Evolutionary conservation across 768 basidiomycete species (phyloP).

Genomic region (Naganishia vishniacii): DNA sequence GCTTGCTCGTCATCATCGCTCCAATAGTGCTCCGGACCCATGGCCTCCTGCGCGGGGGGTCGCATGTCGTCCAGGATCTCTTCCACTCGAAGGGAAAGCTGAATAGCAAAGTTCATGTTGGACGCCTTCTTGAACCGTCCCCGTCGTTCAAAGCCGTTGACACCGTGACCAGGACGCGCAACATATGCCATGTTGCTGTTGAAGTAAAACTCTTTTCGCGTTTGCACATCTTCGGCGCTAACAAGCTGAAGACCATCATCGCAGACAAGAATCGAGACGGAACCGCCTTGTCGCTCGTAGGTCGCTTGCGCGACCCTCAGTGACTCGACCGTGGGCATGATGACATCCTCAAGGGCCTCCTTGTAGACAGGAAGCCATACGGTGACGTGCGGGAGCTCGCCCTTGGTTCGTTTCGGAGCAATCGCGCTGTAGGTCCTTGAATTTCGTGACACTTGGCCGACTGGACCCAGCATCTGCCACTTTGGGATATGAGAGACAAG

Average conservation of each 20-base stretch:
- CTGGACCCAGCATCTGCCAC: constrained; percentile 47
- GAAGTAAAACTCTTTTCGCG: constrained; percentile 67
- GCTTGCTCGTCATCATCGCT: constrained; percentile 40
- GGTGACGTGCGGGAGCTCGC: constrained; percentile 60
- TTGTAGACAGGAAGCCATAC: constrained; percentile 84
- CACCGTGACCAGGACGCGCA: constrained; percentile 67
- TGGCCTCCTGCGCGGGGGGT: too few relatives aligned
- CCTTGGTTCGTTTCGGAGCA: constrained; percentile 47
- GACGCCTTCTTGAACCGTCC: constrained; percentile 91
- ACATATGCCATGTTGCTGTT: constrained; percentile 71
- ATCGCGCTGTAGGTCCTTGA: constrained; percentile 45
- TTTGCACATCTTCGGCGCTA: constrained; percentile 58
- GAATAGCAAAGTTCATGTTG: constrained; percentile 83
- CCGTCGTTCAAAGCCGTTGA: constrained; percentile 68
- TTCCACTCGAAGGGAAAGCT: constrained; percentile 62
- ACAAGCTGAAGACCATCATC: constrained; percentile 76
- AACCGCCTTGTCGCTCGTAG: constrained; percentile 75
- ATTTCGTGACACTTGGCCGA: constrained; percentile 46
- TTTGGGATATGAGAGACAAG: constrained; percentile 20
- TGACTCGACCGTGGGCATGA: constrained; percentile 74
- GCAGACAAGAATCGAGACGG: constrained; percentile 70
- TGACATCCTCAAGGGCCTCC: constrained; percentile 54
- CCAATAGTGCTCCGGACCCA: too few relatives aligned
- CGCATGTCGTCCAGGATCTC: constrained; percentile 58
- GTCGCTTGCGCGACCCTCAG: constrained; percentile 62